These are phyloP conservation scores for Venturia oleaginea DNA, from an alignment of 2,329 filamentous ascomycete genomes.

Conservation along the genomic window DNA sequence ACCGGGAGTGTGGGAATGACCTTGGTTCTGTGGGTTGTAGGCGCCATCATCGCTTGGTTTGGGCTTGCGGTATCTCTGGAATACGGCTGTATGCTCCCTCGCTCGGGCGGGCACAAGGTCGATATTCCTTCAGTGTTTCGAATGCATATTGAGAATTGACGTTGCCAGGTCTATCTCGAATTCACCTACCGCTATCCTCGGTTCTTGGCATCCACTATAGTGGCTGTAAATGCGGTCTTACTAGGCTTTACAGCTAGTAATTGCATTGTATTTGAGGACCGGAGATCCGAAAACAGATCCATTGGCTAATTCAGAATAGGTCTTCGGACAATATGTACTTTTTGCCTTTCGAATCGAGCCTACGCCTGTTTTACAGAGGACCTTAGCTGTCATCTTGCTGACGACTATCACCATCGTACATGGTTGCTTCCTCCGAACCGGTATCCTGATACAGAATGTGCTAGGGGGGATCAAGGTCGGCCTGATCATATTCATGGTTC, in stretches of 20 bases:
- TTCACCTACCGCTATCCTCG: conserved; percentile 52
- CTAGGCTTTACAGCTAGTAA: conserved; percentile 55
- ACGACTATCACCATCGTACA: conserved; percentile 51
- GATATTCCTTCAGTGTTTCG: conserved; percentile 47
- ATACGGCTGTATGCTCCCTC: conserved; percentile 54
- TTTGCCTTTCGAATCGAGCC: conserved; percentile 44
- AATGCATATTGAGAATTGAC: conserved; percentile 19
- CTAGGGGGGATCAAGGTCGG: conserved; percentile 56
- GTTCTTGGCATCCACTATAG: conserved; percentile 48
- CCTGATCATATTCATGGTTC: conserved; percentile 51
- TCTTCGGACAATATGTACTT: conserved; percentile 51
- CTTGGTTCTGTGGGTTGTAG: conserved; percentile 54
- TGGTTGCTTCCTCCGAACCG: conserved; percentile 46
- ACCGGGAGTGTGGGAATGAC: conserved; percentile 54
- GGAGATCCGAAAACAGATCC: background rate
- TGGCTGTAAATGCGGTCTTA: conserved; percentile 49
- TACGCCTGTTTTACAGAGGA: conserved; percentile 39
- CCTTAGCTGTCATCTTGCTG: conserved; percentile 47
- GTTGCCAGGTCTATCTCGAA: conserved; percentile 57
- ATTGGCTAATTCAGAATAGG: background rate
- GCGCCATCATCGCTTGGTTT: conserved; percentile 52
- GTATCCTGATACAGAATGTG: conserved; percentile 51
- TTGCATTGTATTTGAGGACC: conserved; percentile 41
- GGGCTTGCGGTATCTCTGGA: conserved; percentile 59
- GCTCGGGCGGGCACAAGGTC: conserved; percentile 38